Base-by-base conservation (phyloP, 768 basidiomycete species). In the Russula vinacea region DNA sequence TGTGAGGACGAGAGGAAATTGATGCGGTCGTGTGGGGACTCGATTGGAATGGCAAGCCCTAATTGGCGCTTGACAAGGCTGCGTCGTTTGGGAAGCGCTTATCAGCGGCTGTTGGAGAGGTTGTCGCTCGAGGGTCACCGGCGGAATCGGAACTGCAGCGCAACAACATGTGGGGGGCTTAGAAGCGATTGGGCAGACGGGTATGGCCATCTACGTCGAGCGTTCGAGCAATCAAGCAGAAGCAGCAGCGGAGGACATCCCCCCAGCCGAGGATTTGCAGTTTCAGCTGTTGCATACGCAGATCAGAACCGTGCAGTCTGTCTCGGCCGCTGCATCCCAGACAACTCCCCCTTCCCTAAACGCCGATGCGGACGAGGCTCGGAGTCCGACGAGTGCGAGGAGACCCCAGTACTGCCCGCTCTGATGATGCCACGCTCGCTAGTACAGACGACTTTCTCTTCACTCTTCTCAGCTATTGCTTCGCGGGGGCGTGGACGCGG, bases 21-120 rank as follows among this genome's bases (percentile, higher is more conserved):
- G 86, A 92, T 55, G 92, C 90, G 10, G 86, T 89, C 26, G 76
- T 98, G 5, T 98, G 95, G 95, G 80, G 86, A 2, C 75, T 86
- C 52, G 81, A 93, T 68, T 80, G 81, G 70, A 79, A 78, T 49
- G 89, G 88, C 2, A 77, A n/a, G 85, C 54, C 82, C 88, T 10
- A 77, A 76, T n/a, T n/a, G 57, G 80, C 79, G 14, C 79, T 98
- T 37, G 71, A 76, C 45, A 89, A 88, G 68, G 83, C 87, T 0
- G 86, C 87, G 37, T 71, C 62, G 0, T 90, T 84, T 70, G 83
- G 84, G 64, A 79, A 80, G 65, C 75, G 71, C 33, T 71, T 90
- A 59, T 80, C 81, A 0, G 75, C 77, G 24, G 72, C 72, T 22
- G 70, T 89, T 17, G 74, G 80, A 3, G 74, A 78, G 40, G 67